Evolutionary conservation across 257 asterid genomes (phyloP).

Genomic region (Solanum gracilifrons): DNA sequence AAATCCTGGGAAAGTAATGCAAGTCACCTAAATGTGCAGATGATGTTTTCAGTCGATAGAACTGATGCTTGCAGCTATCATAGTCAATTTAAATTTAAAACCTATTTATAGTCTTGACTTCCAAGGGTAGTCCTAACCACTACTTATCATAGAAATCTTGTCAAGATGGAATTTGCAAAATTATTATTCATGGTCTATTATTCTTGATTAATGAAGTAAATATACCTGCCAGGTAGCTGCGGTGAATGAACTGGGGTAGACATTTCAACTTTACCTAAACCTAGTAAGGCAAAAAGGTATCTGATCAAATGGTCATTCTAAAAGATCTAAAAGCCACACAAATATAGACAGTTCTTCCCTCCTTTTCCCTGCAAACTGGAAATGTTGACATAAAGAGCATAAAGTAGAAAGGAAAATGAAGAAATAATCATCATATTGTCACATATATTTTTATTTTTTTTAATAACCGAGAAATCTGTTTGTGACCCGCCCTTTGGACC

Average conservation of each 20-base stretch:
- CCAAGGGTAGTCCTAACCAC: background rate
- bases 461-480: too few species aligned
- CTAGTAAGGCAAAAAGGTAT: conserved; percentile 24
- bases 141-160: background rate
- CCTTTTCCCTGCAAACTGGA: background rate
- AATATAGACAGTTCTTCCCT: background rate
- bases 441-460: too few species aligned
- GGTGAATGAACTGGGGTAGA: conserved; percentile 79
- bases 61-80: background rate
- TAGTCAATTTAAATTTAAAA: background rate
- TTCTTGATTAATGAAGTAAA: background rate
- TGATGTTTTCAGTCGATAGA: background rate
- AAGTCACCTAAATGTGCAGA: background rate
- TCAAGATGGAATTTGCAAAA: background rate
- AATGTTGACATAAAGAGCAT: background rate
- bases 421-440: background rate
- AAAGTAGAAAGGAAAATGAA: background rate
- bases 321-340: background rate
- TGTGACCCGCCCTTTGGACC: too few species aligned
- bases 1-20: background rate
- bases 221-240: conserved; percentile 43
- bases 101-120: background rate
- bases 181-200: background rate
- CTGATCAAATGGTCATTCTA: conserved; percentile 6
- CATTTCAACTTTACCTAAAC: conserved; percentile 68